Base-by-base conservation (phyloP, 2,329 filamentous ascomycete genomes). In the Lasiodiplodia citricola region DNA sequence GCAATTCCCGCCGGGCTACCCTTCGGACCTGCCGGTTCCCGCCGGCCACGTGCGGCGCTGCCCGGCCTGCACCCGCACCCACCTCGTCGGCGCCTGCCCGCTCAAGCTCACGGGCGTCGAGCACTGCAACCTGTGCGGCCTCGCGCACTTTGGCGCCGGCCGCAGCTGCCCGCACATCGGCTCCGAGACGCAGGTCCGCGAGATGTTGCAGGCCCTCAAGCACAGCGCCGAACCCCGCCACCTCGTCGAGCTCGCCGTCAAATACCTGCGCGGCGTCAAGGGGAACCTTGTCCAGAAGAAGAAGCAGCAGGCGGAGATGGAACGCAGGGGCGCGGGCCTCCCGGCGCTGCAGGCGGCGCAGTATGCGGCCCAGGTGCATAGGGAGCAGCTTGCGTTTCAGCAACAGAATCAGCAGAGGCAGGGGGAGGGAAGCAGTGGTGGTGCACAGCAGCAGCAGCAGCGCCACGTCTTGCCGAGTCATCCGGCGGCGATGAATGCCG, bases 201-300 rank as follows among this genome's bases (percentile, higher is more conserved):
- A 86, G 23, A 91, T 93, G 84, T 80, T 93, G 18, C 84, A 88
- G 67, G 85, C 87, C 0, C 77, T 93, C 25, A 88, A 88, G 73
- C 78, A 82, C 66, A 89, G 86, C 67, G 84, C 82, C 0, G 90
- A 91, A 74, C 80, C 84, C 13, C 80, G 80, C 31, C 81, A 86
- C 23, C 75, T 88, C 8, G 80, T 90, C 13, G 82, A 85, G 13
- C 75, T 82, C 35, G 88, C 88, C 2, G 83, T 80, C 51, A 86
- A 84, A 70, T 90, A 90, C 72, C 76, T 91, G 18, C 78, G 82
- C 18, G 86, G 86, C 4, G 81, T 90, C 55, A 86, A 88, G 68
- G 85, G 85, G 7, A 81, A 84, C 66, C 74, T 90, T 13, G 85
- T 86, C 16, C 84, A 86, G 70, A 76, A 82, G 55, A 87, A 87